Evolutionary conservation across 768 basidiomycete species (phyloP).

Genomic region (Rhodotorula taiwanensis): DNA sequence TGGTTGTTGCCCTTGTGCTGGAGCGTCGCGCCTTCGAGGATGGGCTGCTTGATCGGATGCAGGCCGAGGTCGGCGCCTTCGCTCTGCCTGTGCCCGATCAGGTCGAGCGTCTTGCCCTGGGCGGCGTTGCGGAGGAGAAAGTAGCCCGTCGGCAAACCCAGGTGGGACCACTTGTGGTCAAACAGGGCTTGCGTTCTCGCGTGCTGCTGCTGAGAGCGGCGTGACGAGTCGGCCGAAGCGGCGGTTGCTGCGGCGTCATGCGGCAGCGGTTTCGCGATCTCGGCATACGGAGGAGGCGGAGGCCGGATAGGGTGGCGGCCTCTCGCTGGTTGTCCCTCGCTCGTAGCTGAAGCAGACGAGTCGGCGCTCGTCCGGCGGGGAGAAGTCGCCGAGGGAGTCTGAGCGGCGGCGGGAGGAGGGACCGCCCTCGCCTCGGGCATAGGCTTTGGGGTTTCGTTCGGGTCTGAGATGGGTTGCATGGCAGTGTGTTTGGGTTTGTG

Average conservation of each 20-base stretch:
- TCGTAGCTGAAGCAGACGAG: no score
- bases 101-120: constrained; percentile 24
- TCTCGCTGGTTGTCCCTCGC: no score
- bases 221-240: neutral
- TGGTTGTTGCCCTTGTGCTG: constrained; percentile 22
- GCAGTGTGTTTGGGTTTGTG: neutral
- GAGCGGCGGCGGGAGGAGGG: neutral
- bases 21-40: constrained; percentile 1
- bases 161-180: neutral
- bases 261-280: neutral
- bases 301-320: no score
- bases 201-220: no score
- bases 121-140: constrained; percentile 27
- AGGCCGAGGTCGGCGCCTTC: constrained; percentile 18
- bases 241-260: neutral
- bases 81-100: constrained; percentile 6
- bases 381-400: neutral
- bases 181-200: neutral
- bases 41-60: constrained; percentile 28
- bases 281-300: neutral
- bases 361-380: neutral
- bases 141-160: constrained; percentile 15
- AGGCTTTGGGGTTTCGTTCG: no score
- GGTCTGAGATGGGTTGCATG: no score
- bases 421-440: no score